Base-by-base conservation (phyloP, 1,284 basidiomycete genomes). In the Trametes hirsuta region DNA sequence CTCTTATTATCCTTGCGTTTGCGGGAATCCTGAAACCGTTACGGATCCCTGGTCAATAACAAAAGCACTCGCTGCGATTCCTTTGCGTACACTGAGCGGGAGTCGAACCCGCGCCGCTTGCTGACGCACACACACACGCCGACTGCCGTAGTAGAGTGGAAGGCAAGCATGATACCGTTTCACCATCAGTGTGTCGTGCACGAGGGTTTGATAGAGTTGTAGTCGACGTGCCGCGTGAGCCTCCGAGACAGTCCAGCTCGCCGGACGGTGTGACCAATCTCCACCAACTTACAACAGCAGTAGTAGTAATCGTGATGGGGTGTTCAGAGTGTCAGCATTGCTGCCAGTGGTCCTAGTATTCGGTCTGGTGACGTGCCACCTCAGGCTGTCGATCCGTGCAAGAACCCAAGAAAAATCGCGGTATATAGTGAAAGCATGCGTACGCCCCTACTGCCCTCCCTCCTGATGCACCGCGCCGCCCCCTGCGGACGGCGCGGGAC, bases 91-190 rank as follows among this genome's bases (percentile, higher is more conserved):
- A 61, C 59, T 61, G 59, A 61, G 59, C 51, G 59, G 59, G 59
- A 55, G 58, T 60, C 58, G 58, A 61, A 61, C 59, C 59, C 59
- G 45, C 59, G 59, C 59, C 59, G 59, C 59, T 61, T 61, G 55
- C 55, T 61, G 41, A 10, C 41, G 18, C 18, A 18, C 18, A 18
- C 18, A 18, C 18, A 18, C 18, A 18, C 18, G 18, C 18, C 18
- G 18, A 18, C 18, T 18, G 18, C 18, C 18, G 18, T 18, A 18
- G 36, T 24, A 2, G 15, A 18, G 34, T 57, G 51, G 52, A 57
- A 57, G 55, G 59, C 59, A 57, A 61, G 55, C 59, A 57, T 54
- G 59, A 53, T 53, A 50, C 59, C 59, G 59, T 61, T 61, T 61
- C 59, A 53, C 59, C 59, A 61, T 57, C 50, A 57, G 51, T 57